Evolutionary conservation across 2,329 filamentous ascomycete genomes (phyloP), one percentile per base, ranked within the genome.

Genomic region (Bipolaris gigantea): DNA sequence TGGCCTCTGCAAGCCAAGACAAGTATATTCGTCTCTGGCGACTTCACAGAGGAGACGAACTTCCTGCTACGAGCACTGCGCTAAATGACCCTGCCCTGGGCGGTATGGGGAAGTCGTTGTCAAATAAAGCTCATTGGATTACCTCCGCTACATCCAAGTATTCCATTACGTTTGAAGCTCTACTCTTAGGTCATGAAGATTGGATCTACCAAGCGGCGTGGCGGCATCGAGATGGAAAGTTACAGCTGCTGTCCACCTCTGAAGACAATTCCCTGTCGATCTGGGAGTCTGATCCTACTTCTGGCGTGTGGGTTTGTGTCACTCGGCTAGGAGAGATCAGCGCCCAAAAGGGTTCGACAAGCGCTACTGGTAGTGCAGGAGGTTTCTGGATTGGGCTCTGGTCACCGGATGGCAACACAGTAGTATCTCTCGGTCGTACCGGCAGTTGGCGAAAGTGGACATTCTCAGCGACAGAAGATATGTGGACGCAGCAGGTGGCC

Each of bases 351-450:
- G 94, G 94, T 8, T 94, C 94, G 0, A 97, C 94, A 0, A 96
- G 93, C 3, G 94, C 94, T 0, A 99, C 94, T 0, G 94, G 94
- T 42, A 97, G 92, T 72, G 91, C 92, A 1, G 94, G 94, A 58
- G 94, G 94, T 0, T 97, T 97, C 73, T 99, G 94, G 93, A 92
- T 89, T 11, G 93, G 92, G 0, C 81, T 97, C 0, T 99, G 94
- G 94, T 89, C 89, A 5, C 90, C 91, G 3, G 81, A 87, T 60
- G 90, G 90, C 8, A 78, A 80, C 15, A 85, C 85, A 1, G 87
- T 97, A 13, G 87, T 89, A 4, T 92, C 90, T 56, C 83, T 99
- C 16, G 91, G 93, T 1, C 85, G 93, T 36, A 97, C 93, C 0
- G 94, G 94, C 25, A 94, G 92, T 72, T 99, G 94, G 94, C 83